Percentiles rank a stretch among this genome's conserved stretches.
Conservation (phyloP, 2,329 filamentous ascomycete species). For the Penicillium verrucosum region DNA sequence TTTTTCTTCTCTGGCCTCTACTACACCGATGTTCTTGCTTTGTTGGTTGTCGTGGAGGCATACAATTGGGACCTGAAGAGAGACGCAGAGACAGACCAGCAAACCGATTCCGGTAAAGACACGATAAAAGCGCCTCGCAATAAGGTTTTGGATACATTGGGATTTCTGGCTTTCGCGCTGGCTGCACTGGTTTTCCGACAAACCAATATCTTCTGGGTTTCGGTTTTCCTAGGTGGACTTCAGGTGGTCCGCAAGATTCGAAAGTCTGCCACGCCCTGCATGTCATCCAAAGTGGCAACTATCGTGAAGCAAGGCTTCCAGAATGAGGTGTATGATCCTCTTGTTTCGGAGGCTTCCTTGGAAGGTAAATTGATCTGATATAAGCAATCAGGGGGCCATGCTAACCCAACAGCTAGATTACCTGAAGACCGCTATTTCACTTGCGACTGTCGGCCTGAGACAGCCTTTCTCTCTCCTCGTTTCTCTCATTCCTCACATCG, state of each 20-base stretch:
- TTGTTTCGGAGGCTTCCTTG: slow-evolving; percentile 47
- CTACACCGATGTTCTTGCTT: slow-evolving; percentile 88
- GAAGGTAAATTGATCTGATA: too few species aligned
- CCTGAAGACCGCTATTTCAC: slow-evolving; percentile 56
- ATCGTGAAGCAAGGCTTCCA: slow-evolving; percentile 34
- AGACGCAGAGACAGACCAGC: slow-evolving; percentile 7
- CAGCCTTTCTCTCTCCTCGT: slow-evolving; percentile 41
- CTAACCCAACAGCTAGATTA: slow-evolving; percentile 43
- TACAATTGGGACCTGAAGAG: slow-evolving; percentile 55
- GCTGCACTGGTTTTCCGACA: slow-evolving; percentile 75
- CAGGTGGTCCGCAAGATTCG: slow-evolving; percentile 40
- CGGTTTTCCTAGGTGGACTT: slow-evolving; percentile 47
- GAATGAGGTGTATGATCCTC: slow-evolving; percentile 50
- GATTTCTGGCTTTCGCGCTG: slow-evolving; percentile 58
- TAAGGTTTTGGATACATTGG: slow-evolving; percentile 25
- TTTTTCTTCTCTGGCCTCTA: slow-evolving; percentile 97
- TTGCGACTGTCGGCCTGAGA: slow-evolving; percentile 56
- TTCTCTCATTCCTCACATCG: slow-evolving; percentile 52
- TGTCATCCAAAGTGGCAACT: slow-evolving; percentile 26
- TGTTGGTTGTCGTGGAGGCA: slow-evolving; percentile 67
- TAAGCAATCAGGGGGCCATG: too few species aligned
- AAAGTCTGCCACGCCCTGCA: slow-evolving; percentile 25
- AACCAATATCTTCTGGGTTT: slow-evolving; percentile 96
- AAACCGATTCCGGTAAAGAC: slow-evolving; percentile 21
- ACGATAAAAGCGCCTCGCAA: slow-evolving; percentile 5